These are phyloP conservation scores for Chloranthus sessilifolius DNA, from an alignment of 164 flowering plant genomes.

Conservation along the genomic window DNA sequence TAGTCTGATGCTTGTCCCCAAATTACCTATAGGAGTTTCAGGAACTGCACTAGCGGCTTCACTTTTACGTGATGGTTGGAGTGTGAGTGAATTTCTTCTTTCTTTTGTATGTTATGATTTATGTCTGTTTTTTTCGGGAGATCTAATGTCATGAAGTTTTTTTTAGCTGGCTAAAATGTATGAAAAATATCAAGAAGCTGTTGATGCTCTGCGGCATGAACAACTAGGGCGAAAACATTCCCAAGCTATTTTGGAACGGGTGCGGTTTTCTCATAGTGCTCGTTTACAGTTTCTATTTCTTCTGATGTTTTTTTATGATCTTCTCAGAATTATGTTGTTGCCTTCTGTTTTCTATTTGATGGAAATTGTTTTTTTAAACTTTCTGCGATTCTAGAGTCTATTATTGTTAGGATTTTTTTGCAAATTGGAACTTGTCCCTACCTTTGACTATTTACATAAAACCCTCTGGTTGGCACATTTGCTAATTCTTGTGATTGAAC, in stretches of 20 bases:
- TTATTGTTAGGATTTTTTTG: no score
- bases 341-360: background rate
- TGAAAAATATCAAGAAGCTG: conserved; percentile 89
- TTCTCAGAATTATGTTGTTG: background rate
- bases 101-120: background rate
- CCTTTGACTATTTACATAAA: background rate
- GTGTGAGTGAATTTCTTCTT: conserved; percentile 53
- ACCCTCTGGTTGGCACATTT: no score
- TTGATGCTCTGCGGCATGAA: conserved; percentile 91
- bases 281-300: background rate
- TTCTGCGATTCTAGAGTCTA: no score
- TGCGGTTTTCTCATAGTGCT: conserved; percentile 20
- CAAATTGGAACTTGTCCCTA: no score
- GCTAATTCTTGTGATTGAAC: no score
- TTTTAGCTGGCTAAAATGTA: conserved; percentile 87
- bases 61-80: conserved; percentile 97
- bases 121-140: background rate
- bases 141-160: no score
- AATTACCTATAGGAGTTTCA: conserved; percentile 70
- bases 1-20: conserved; percentile 48
- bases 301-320: background rate
- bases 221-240: conserved; percentile 78
- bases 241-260: conserved; percentile 71
- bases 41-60: conserved; percentile 98
- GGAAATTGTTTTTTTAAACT: background rate